These are phyloP conservation scores for Mortierella sp. DNA, from an alignment of 371 early-diverging fungal genomes.

Conservation along the genomic window DNA sequence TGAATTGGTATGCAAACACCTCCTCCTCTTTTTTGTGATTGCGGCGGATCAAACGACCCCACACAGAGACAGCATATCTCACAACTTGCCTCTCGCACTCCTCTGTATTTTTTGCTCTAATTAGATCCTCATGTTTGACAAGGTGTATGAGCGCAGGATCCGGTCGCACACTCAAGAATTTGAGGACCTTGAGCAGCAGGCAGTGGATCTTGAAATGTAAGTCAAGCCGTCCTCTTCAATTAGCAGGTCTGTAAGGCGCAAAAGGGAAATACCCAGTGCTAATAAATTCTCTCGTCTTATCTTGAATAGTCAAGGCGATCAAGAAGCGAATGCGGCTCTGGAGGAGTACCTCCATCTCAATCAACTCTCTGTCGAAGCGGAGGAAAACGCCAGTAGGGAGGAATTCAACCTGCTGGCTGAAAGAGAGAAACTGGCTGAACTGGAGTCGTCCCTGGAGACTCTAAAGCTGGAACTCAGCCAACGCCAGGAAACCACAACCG, in stretches of 20 bases:
- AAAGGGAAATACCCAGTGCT: not conserved
- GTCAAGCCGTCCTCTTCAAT: not conserved
- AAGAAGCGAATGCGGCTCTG: conserved; percentile 20
- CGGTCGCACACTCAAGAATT: conserved; percentile 10
- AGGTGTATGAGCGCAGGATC: conserved; percentile 22
- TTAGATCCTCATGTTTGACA: conserved; percentile 19
- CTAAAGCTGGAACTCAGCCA: conserved; percentile 18
- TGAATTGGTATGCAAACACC: conserved; percentile 25
- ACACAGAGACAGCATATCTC: too few species aligned
- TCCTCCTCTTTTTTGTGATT: too few species aligned
- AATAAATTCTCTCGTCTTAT: not conserved
- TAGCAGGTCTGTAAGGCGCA: not conserved
- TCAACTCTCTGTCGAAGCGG: conserved; percentile 21
- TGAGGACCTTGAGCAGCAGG: not conserved
- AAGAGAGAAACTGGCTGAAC: conserved; percentile 10
- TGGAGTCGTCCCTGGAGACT: conserved; percentile 7
- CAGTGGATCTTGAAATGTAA: conserved; percentile 27
- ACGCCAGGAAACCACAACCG: not conserved
- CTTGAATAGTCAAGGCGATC: conserved; percentile 19
- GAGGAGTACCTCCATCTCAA: conserved; percentile 21
- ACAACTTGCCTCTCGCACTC: too few species aligned
- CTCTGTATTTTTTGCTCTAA: not conserved
- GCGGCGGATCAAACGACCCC: too few species aligned
- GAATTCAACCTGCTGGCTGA: conserved; percentile 35
- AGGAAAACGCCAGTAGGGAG: conserved; percentile 32